Percentiles rank a stretch among this genome's conserved stretches.
Evolutionary conservation across 306 rosid genomes (phyloP).

Genomic region (Vicia faba): DNA sequence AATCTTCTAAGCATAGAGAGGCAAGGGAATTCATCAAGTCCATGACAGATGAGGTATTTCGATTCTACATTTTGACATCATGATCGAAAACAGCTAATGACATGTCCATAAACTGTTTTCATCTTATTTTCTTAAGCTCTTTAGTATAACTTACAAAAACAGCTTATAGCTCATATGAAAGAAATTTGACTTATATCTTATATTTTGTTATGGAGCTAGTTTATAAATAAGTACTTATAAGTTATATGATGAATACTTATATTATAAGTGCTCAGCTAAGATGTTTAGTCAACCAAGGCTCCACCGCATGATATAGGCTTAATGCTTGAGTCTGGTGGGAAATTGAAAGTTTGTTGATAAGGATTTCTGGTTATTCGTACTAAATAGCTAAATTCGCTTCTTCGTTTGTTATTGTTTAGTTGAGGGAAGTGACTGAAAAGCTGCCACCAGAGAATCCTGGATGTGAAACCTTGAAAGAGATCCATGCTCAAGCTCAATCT

Average conservation of each 20-base stretch:
- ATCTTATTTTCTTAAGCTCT: too few relatives aligned
- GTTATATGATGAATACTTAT: too few relatives aligned
- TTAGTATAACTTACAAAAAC: too few relatives aligned
- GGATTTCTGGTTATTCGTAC: conserved; percentile 14
- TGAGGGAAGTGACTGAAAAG: conserved; percentile 55
- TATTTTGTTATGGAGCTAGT: too few relatives aligned
- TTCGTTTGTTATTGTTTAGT: conserved; percentile 47
- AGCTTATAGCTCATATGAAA: too few relatives aligned
- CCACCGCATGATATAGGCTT: conserved; percentile 16
- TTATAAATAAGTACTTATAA: too few relatives aligned
- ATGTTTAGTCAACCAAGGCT: too few relatives aligned
- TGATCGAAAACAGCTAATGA: neutral
- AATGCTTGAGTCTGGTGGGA: neutral
- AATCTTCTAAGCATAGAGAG: conserved; percentile 59
- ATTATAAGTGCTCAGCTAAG: too few relatives aligned
- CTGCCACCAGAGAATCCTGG: conserved; percentile 61
- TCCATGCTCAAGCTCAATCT: conserved; percentile 59
- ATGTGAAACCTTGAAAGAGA: conserved; percentile 44
- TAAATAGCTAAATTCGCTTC: conserved; percentile 40
- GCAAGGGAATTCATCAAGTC: conserved; percentile 59
- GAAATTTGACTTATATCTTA: too few relatives aligned
- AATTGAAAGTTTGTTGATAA: conserved; percentile 5
- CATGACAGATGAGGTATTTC: conserved; percentile 69
- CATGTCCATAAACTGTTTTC: too few relatives aligned
- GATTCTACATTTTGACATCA: conserved; percentile 14